A percentile compares a stretch with the other conserved stretches of the same genome.
phyloP scores from a whole-genome alignment of 306 rosid genomes.

The Citrullus colocynthis region DNA sequence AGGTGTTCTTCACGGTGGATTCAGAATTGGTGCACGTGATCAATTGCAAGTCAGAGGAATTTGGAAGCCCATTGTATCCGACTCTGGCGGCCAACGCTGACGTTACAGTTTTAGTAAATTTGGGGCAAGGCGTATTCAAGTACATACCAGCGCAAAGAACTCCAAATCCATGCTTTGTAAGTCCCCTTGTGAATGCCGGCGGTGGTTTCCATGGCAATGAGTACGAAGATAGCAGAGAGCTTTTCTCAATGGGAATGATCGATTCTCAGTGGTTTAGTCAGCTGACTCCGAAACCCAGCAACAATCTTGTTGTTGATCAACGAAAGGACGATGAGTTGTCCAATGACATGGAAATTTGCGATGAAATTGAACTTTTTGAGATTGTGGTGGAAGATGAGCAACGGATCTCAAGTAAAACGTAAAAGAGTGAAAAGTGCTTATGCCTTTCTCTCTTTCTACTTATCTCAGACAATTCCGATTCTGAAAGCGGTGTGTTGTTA shows the following conservation, averaged over 20 bases:
- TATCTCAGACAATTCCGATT: background rate
- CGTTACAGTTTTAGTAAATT: slow-evolving; percentile 48
- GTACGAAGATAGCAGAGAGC: slow-evolving; percentile 79
- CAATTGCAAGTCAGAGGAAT: slow-evolving; percentile 65
- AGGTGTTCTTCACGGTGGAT: slow-evolving; percentile 75
- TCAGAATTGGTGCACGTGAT: slow-evolving; percentile 65
- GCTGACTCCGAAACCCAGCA: slow-evolving; percentile 25
- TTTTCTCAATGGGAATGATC: slow-evolving; percentile 83
- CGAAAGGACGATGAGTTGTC: slow-evolving; percentile 25
- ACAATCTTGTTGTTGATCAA: slow-evolving; percentile 2
- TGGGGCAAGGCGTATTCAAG: slow-evolving; percentile 72
- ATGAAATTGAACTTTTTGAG: slow-evolving; percentile 38
- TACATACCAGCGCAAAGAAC: slow-evolving; percentile 79
- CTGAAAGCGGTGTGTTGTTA: background rate
- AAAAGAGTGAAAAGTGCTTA: background rate
- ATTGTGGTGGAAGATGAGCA: slow-evolving; percentile 25
- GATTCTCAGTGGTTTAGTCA: slow-evolving; percentile 59
- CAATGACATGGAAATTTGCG: slow-evolving; percentile 11
- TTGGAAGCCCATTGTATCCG: slow-evolving; percentile 54
- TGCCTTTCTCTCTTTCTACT: background rate
- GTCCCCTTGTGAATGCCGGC: slow-evolving; percentile 29
- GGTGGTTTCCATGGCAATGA: slow-evolving; percentile 24
- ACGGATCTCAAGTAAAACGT: background rate
- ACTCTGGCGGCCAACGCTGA: slow-evolving; percentile 49
- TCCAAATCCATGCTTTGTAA: slow-evolving; percentile 74